Percentiles rank a stretch among this genome's conserved stretches.
Conservation (phyloP, 345 rosid genomes). For the Hevea brasiliensis region DNA sequence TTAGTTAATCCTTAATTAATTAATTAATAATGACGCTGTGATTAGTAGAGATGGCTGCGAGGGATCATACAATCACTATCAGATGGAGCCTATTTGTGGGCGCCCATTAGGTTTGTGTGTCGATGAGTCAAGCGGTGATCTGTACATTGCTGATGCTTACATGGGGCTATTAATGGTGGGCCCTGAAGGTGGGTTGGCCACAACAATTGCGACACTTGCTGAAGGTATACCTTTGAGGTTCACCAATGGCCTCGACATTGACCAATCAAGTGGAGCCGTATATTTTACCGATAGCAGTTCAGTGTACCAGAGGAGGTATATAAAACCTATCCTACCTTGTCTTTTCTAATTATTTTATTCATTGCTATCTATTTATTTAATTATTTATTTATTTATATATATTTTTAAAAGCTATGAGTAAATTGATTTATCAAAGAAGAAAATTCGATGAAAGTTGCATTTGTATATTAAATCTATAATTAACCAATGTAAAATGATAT, state of each 20-base stretch:
- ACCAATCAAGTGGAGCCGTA: conserved; percentile 33
- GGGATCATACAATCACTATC: not conserved
- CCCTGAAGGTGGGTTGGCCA: conserved; percentile 44
- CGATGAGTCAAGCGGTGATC: conserved; percentile 27
- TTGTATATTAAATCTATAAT: too few relatives aligned
- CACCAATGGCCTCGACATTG: conserved; percentile 44
- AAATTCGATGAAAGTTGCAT: too few relatives aligned
- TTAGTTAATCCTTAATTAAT: too few relatives aligned
- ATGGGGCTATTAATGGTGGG: conserved; percentile 41
- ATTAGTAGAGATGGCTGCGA: not conserved
- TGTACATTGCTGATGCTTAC: conserved; percentile 47
- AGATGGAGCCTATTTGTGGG: conserved; percentile 34
- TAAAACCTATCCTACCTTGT: not conserved
- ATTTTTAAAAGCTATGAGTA: too few relatives aligned
- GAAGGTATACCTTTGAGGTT: conserved; percentile 34
- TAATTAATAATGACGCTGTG: not conserved
- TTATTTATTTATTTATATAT: too few relatives aligned
- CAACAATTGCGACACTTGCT: conserved; percentile 29
- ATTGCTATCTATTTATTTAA: too few relatives aligned
- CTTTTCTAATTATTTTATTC: not conserved
- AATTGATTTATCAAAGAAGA: too few relatives aligned
- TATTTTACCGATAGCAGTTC: conserved; percentile 46
- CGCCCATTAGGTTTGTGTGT: conserved; percentile 46
- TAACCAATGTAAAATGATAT: too few relatives aligned
- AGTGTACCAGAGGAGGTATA: conserved; percentile 14